Base-by-base conservation (phyloP, 768 basidiomycete species). In the Leccinum subgranulosum region DNA sequence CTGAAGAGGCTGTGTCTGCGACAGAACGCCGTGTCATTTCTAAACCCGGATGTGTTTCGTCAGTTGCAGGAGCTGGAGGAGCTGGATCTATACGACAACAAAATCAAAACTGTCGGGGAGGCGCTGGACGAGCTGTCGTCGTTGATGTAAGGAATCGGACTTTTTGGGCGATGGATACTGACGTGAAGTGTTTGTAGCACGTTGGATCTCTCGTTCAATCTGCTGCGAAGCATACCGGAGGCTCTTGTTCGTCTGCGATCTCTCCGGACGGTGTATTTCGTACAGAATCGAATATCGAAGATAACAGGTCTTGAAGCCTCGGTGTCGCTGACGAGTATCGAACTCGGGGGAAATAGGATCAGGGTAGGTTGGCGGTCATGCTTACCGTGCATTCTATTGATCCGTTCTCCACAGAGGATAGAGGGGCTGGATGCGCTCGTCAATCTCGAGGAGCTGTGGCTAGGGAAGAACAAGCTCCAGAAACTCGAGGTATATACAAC, bases 391-490 rank as follows among this genome's bases (percentile, higher is more conserved):
- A 31, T 52, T 19, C 15, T 50, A 52, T 59, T 45, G 4, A 62
- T 55, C 8, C 23, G 3, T 55, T 55, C 10, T 57, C n/a, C 29
- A 10, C 59, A 97, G 94, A 83, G 79, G 76, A 96, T 99, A 56
- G 92, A 98, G 70, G 87, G 88, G 41, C 73, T 98, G 4, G 91
- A 92, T 11, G 78, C 82, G 1, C 76, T 97, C 39, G 82, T 86
- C 1, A 90, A 88, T 62, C 76, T 99, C 10, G 92, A 94, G 63
- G 94, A 98, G 65, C 77, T 99, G 3, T 98, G 96, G 94, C 75
- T 98, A 3, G 97, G 97, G 8, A 99, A 99, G 81, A 99, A 99
- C 71, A 99, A 98, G 76, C 92, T 99, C 57, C 70, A 86, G 6
- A 87, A 84, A 70, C 81, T 99, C 4, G 90, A 95, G 81, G 92